Evolutionary conservation across 169 alveolate genomes (phyloP).

Genomic region (Eimeria necatrix): DNA sequence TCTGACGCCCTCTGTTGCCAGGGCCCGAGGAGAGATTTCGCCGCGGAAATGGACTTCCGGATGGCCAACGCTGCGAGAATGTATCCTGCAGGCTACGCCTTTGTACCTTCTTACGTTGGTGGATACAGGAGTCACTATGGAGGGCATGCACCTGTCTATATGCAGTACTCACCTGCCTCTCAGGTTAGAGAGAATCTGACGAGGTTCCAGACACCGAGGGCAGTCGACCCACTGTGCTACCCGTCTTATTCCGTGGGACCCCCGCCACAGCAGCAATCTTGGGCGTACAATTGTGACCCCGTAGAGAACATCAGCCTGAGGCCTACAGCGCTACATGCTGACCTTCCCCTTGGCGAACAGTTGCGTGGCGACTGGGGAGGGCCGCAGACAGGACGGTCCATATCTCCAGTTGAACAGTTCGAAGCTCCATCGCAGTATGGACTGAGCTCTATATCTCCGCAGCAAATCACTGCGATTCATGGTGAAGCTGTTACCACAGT

Average conservation of each 20-base stretch:
- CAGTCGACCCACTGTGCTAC: neutral
- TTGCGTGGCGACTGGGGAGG: conserved; percentile 18
- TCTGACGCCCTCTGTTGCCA: conserved; percentile 64
- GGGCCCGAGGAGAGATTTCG: conserved; percentile 60
- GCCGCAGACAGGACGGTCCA: neutral
- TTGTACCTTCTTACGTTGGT: neutral
- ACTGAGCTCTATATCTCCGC: neutral
- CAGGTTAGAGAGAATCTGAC: neutral
- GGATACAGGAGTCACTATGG: neutral
- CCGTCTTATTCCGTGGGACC: neutral
- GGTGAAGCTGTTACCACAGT: neutral
- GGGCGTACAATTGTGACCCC: conserved; percentile 37
- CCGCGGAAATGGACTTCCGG: conserved; percentile 36
- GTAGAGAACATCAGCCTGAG: neutral
- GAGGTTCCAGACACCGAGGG: neutral
- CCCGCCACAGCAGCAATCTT: neutral
- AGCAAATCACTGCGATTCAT: neutral
- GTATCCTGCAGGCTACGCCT: conserved; percentile 56
- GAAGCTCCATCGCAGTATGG: neutral
- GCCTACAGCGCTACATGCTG: conserved; percentile 23
- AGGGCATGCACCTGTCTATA: neutral
- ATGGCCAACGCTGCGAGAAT: conserved; percentile 39
- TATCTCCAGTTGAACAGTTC: neutral
- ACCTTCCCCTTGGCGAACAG: neutral
- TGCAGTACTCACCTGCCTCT: neutral